These are phyloP conservation scores for Capillidium heterosporum DNA, from an alignment of 371 early-diverging fungal species.

Conservation along the genomic window DNA sequence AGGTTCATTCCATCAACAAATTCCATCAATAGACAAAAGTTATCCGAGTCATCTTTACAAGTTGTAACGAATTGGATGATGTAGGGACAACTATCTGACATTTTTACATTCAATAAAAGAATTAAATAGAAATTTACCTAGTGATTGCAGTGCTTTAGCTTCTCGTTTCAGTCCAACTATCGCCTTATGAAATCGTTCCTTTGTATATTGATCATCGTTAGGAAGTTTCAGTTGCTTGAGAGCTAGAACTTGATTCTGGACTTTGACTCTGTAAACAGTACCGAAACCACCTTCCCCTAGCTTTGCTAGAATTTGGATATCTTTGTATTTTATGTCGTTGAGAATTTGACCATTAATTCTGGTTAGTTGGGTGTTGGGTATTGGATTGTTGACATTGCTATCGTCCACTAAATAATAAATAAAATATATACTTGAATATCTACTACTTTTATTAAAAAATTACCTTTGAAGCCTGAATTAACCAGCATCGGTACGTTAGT, in stretches of 20 bases:
- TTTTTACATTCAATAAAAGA: too few species aligned
- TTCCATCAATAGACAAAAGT: not conserved
- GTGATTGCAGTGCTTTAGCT: not conserved
- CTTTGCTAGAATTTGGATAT: too few species aligned
- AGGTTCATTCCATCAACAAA: not conserved
- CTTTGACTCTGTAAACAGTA: not conserved
- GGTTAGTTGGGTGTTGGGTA: too few species aligned
- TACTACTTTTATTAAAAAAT: too few species aligned
- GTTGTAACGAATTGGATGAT: not conserved
- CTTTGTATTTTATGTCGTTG: too few species aligned
- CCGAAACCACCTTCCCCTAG: not conserved
- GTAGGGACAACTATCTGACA: not conserved
- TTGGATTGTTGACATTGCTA: too few species aligned
- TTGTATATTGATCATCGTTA: not conserved
- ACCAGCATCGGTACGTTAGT: too few species aligned
- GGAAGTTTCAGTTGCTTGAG: not conserved
- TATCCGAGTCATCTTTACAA: not conserved
- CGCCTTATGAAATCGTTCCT: not conserved
- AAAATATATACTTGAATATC: too few species aligned
- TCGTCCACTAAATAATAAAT: too few species aligned
- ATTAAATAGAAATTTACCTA: too few species aligned
- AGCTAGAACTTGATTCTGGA: not conserved
- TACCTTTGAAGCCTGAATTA: too few species aligned
- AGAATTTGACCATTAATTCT: too few species aligned
- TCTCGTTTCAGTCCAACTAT: not conserved